A percentile compares a stretch with the other conserved stretches of the same genome.
These are phyloP conservation scores for Diplodia scrobiculata DNA, from an alignment of 2,329 filamentous ascomycete species.

Conservation along the genomic window DNA sequence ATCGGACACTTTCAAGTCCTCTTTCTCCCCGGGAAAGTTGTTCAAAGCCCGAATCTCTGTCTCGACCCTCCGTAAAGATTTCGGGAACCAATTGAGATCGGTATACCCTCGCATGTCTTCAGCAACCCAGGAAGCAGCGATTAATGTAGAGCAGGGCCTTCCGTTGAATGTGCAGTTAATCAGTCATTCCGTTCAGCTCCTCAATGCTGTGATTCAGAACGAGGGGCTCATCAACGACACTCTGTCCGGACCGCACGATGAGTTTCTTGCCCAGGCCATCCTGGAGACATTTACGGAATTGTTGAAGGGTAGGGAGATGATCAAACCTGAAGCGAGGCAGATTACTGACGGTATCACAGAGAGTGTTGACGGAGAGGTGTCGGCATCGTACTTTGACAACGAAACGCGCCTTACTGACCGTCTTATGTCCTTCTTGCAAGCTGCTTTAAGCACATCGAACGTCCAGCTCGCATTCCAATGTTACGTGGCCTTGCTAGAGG, in stretches of 20 bases:
- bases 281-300: slow-evolving; percentile 40
- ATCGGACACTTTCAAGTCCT: slow-evolving; percentile 30
- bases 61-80: slow-evolving; percentile 18
- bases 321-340: background rate
- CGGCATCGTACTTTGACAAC: slow-evolving; percentile 41
- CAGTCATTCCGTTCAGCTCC: slow-evolving; percentile 38
- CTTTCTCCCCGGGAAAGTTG: slow-evolving; percentile 42
- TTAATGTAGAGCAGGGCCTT: slow-evolving; percentile 33
- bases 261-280: slow-evolving; percentile 38
- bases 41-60: slow-evolving; percentile 41
- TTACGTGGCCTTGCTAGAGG: slow-evolving; percentile 43
- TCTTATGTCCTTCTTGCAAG: slow-evolving; percentile 34
- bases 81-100: slow-evolving; percentile 40
- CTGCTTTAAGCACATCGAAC: slow-evolving; percentile 33
- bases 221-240: slow-evolving; percentile 35
- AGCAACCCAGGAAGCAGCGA: background rate
- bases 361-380: slow-evolving; percentile 39
- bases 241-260: slow-evolving; percentile 33
- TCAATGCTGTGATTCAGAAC: slow-evolving; percentile 40
- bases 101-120: slow-evolving; percentile 32
- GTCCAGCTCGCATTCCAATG: slow-evolving; percentile 30
- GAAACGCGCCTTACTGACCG: slow-evolving; percentile 38
- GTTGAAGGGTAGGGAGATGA: slow-evolving; percentile 38
- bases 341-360: slow-evolving; percentile 33
- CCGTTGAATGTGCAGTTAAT: slow-evolving; percentile 40